These are phyloP conservation scores for Clavispora fructus DNA, from an alignment of 805 yeast species.

Conservation along the genomic window DNA sequence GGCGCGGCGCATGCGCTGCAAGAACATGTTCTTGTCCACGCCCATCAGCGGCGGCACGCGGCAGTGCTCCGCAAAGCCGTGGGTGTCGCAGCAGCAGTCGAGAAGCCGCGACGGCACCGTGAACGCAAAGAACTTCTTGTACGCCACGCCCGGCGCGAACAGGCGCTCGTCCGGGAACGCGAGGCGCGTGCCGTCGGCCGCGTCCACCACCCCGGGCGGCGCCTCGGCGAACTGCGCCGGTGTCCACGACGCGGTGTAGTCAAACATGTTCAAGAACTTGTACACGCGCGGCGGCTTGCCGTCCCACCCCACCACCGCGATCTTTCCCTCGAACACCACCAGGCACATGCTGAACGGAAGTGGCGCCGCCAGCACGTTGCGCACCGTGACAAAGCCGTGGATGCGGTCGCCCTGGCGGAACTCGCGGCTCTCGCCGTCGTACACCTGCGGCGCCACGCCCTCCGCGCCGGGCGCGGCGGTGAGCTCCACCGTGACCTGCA, in stretches of 20 bases:
- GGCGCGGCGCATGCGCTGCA: slow-evolving; percentile 14
- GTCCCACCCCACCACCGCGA: slow-evolving; percentile 17
- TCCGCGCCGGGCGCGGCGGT: slow-evolving; percentile 14
- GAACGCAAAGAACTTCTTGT: slow-evolving; percentile 36
- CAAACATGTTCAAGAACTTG: slow-evolving; percentile 29
- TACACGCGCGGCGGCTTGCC: slow-evolving; percentile 18
- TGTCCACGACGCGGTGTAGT: slow-evolving; percentile 27
- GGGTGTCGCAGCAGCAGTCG: slow-evolving; percentile 25
- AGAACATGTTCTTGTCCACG: slow-evolving; percentile 20
- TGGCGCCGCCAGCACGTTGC: slow-evolving; percentile 14
- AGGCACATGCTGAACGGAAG: slow-evolving; percentile 24
- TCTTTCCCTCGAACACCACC: slow-evolving; percentile 24
- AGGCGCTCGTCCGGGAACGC: slow-evolving; percentile 21
- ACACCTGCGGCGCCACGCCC: slow-evolving; percentile 14
- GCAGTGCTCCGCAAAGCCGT: slow-evolving; percentile 21
- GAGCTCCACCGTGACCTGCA: slow-evolving; percentile 16
- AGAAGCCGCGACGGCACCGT: slow-evolving; percentile 30
- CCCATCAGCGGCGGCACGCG: slow-evolving; percentile 22
- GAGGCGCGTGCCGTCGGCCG: slow-evolving; percentile 25
- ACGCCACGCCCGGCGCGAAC: slow-evolving; percentile 20
- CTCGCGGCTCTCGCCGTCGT: slow-evolving; percentile 21
- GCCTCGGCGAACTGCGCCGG: slow-evolving; percentile 18
- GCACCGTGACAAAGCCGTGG: slow-evolving; percentile 20
- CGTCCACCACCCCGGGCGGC: slow-evolving; percentile 17
- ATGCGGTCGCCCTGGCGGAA: slow-evolving; percentile 24